Conservation (phyloP, 2,329 filamentous ascomycete species). For the Magnaporthiopsis rhizophila region DNA sequence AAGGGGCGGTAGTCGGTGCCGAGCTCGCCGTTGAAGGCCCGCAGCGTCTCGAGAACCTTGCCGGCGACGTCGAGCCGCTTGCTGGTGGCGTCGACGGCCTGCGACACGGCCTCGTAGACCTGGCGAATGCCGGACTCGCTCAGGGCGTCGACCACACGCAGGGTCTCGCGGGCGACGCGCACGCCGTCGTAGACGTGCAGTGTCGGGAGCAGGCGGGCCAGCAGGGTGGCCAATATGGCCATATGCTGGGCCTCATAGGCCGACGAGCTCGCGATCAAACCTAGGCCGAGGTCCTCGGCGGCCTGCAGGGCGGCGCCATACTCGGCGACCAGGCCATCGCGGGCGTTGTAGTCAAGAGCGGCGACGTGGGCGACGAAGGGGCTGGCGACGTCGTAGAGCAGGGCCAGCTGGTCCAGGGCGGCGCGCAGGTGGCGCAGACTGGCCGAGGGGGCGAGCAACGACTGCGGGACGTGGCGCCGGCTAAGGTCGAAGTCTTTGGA, state of each 20-base stretch:
- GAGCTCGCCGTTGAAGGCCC: slow-evolving; percentile 79
- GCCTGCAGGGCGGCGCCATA: slow-evolving; percentile 74
- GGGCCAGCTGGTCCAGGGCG: slow-evolving; percentile 83
- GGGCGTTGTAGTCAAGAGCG: slow-evolving; percentile 72
- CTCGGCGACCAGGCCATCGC: slow-evolving; percentile 71
- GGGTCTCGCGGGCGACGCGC: slow-evolving; percentile 62
- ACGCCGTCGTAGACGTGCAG: slow-evolving; percentile 76
- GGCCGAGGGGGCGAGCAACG: slow-evolving; percentile 77
- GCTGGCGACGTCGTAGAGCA: slow-evolving; percentile 85
- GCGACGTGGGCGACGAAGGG: slow-evolving; percentile 90
- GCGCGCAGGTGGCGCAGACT: slow-evolving; percentile 72
- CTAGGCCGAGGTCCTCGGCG: slow-evolving; percentile 84
- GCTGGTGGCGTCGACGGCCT: slow-evolving; percentile 50
- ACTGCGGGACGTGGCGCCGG: slow-evolving; percentile 87
- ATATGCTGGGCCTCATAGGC: slow-evolving; percentile 92
- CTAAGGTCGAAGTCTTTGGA: slow-evolving; percentile 90
- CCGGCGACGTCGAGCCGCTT: slow-evolving; percentile 66
- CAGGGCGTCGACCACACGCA: slow-evolving; percentile 63
- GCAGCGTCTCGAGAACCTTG: slow-evolving; percentile 60
- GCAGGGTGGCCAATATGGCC: slow-evolving; percentile 64
- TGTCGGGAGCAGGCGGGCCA: slow-evolving; percentile 65
- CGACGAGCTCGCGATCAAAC: slow-evolving; percentile 75
- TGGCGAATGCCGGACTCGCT: slow-evolving; percentile 54
- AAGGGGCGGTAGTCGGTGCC: slow-evolving; percentile 90
- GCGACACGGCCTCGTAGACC: slow-evolving; percentile 58